Evolutionary conservation across 2,329 filamentous ascomycete genomes (phyloP).

Genomic region (Cordyceps militaris): DNA sequence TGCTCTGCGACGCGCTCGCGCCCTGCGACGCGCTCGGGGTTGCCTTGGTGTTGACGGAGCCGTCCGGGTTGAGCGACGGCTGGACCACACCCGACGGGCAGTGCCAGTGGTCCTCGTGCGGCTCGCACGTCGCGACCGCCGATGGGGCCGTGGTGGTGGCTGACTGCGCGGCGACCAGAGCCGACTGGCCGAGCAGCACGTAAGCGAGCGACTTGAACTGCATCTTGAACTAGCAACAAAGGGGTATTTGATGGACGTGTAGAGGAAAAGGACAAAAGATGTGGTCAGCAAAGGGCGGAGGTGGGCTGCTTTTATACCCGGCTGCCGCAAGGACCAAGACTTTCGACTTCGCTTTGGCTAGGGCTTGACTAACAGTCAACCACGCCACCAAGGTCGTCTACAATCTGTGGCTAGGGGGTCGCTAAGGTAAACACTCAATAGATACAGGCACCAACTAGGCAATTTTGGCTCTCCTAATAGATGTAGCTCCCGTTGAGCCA

Average conservation of each 20-base stretch:
- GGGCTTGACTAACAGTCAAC: no score
- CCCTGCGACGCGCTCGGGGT: neutral
- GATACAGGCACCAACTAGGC: neutral
- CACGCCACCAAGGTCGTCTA: no score
- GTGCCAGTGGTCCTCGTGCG: conserved; percentile 12
- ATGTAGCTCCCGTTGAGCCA: neutral
- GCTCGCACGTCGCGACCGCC: conserved; percentile 8
- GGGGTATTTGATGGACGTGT: neutral
- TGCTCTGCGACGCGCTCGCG: neutral
- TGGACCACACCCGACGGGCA: conserved; percentile 12
- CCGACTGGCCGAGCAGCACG: conserved; percentile 7
- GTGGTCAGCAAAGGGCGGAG: neutral
- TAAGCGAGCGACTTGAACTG: conserved; percentile 10
- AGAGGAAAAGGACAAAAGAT: neutral
- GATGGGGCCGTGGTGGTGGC: neutral
- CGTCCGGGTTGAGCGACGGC: conserved; percentile 1
- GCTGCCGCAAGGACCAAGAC: neutral
- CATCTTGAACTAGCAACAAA: neutral
- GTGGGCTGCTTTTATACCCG: neutral
- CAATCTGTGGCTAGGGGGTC: no score
- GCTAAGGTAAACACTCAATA: no score
- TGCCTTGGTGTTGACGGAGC: conserved; percentile 6
- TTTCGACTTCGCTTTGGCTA: neutral
- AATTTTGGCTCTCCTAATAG: neutral
- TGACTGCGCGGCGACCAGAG: conserved; percentile 1